These are phyloP conservation scores for Saccharomyces paradoxus DNA, from an alignment of 805 yeast genomes.

Conservation along the genomic window DNA sequence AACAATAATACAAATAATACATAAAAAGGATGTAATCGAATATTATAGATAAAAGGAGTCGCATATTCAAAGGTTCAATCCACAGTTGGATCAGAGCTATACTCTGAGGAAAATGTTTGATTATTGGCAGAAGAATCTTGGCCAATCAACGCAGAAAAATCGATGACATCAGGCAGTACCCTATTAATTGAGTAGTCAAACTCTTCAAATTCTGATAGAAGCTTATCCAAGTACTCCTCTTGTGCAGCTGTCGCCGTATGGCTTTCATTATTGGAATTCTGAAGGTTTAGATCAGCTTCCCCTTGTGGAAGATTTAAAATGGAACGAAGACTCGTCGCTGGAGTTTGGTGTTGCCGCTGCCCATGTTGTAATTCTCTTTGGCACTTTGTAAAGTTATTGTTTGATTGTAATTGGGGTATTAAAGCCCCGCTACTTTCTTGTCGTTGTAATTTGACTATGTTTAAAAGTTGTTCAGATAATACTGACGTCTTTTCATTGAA, in stretches of 20 bases:
- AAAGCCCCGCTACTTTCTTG: not conserved
- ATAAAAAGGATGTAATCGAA: not conserved
- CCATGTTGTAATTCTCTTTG: not conserved
- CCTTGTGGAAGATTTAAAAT: not conserved
- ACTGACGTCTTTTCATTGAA: constrained; percentile 43
- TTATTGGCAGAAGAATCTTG: not conserved
- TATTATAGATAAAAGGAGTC: not conserved
- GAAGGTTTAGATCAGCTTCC: not conserved
- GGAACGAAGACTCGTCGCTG: not conserved
- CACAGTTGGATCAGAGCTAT: not conserved
- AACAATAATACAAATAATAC: not conserved
- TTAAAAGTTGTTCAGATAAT: not conserved
- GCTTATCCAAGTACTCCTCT: not conserved
- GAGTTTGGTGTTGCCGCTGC: not conserved
- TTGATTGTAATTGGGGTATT: not conserved
- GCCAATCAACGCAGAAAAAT: not conserved
- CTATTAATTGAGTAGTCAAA: not conserved
- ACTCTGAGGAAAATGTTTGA: not conserved
- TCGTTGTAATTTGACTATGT: not conserved
- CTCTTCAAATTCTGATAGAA: not conserved
- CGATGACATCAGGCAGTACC: not conserved
- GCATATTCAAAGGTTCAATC: not conserved
- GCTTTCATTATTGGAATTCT: not conserved
- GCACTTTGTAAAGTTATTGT: not conserved
- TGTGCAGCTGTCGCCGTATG: not conserved